Base-by-base conservation (phyloP, 306 rosid species). In the Quercus engelmannii region DNA sequence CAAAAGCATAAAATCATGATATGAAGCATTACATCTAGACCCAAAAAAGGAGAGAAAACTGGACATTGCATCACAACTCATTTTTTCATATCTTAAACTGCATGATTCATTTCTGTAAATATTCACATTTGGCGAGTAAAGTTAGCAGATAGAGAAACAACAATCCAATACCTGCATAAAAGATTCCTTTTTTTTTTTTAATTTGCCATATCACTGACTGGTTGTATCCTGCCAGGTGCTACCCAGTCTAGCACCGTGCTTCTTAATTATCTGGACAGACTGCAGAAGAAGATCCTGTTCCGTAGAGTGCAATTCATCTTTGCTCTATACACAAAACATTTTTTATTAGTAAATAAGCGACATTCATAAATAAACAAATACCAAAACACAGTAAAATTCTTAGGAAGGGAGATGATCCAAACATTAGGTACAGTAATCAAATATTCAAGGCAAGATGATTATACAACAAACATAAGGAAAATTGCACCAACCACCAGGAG, bases 201-300 rank as follows among this genome's bases (percentile, higher is more conserved):
- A 13, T 49, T 49, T 49, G 17, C 54, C 62, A 57, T 17, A 63
- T 61, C 64, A 82, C 52, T n/a, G 52, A 25, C 63, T 6, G 80
- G 21, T 71, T 70, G 12, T 46, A 68, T 76, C 86, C 74, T 84
- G 83, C 69, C 14, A 78, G 46, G 73, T 59, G 84, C 81, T 85
- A 74, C 92, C 97, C 30, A 94, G 81, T 51, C 70, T 82, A 65
- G 88, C 89, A 54, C 94, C 99, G 23, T 88, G 89, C 72, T 74
- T 84, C 83, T 89, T 88, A 23, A 92, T 90, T 72, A 90, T 89
- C 78, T 86, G 87, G 82, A 83, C 90, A 30, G 97, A 82, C 77
- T 38, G 88, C 69, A 94, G 85, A 54, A 94, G 93, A 79, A 91
- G 86, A 9, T 94, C 97, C 84, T 92, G 93, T 78, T 94, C 87